Evolutionary conservation across 2,329 filamentous ascomycete genomes (phyloP).

Genomic region (Penicillium rolfsii): DNA sequence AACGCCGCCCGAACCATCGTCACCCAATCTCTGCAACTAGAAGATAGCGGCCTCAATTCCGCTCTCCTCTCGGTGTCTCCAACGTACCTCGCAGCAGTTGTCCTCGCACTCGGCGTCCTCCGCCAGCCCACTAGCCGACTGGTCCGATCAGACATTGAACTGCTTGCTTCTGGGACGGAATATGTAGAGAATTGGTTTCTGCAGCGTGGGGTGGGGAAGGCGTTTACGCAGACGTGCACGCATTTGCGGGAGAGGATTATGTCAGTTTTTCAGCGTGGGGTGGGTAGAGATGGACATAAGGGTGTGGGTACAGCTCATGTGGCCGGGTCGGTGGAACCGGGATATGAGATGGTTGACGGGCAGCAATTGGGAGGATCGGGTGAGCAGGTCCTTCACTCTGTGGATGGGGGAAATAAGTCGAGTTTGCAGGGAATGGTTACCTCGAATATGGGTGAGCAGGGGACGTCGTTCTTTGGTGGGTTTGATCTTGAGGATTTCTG

Average conservation of each 20-base stretch:
- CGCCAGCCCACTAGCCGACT: neutral
- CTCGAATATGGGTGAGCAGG: neutral
- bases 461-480: neutral
- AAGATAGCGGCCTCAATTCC: neutral
- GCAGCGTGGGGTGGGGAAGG: neutral
- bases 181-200: neutral
- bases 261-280: neutral
- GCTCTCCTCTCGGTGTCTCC: neutral
- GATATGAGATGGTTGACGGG: neutral
- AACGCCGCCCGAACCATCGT: neutral
- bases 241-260: neutral
- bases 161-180: neutral
- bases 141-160: neutral
- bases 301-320: too few relatives aligned
- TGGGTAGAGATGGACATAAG: neutral
- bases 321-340: neutral
- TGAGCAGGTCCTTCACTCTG: neutral
- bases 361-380: neutral
- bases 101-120: neutral
- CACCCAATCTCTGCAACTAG: neutral
- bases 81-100: neutral
- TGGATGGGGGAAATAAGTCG: neutral
- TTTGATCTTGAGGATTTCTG: conserved; percentile 11
- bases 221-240: neutral
- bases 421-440: neutral